Percentiles rank a stretch among this genome's conserved stretches.
Evolutionary conservation across 495 filamentous ascomycete genomes (phyloP).

Genomic region (Neurospora intermedia): DNA sequence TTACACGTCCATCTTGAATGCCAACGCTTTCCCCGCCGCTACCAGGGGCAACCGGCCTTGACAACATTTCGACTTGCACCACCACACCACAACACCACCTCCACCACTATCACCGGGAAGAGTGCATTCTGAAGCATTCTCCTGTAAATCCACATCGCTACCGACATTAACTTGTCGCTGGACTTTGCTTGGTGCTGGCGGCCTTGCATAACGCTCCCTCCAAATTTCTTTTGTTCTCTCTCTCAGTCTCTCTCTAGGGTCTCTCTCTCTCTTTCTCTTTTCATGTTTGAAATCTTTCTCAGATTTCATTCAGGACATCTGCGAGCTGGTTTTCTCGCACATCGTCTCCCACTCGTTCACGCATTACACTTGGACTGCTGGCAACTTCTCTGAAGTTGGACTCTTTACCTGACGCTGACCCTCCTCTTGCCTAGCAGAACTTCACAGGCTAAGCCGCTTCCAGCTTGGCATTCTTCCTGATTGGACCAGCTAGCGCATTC

Average conservation of each 20-base stretch:
- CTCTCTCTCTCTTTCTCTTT: not conserved
- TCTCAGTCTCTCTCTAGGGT: not conserved
- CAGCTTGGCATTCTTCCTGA: not conserved
- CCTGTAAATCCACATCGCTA: not conserved
- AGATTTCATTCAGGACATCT: not conserved
- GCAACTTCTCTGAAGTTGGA: not conserved
- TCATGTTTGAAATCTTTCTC: not conserved
- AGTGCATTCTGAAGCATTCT: not conserved
- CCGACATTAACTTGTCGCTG: not conserved
- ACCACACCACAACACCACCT: not conserved
- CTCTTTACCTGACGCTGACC: not conserved
- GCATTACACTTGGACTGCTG: not conserved
- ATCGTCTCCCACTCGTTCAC: not conserved
- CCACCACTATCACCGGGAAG: not conserved
- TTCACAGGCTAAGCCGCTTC: not conserved
- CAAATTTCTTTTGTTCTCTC: not conserved
- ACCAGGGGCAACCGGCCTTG: not conserved
- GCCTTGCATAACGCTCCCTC: not conserved
- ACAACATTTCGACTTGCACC: not conserved
- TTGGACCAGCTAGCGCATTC: not conserved
- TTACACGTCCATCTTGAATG: not conserved
- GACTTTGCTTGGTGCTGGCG: not conserved
- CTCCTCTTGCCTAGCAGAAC: not conserved
- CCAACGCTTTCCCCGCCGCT: not conserved
- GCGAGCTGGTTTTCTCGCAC: not conserved